Percentiles rank a stretch among this genome's conserved stretches.
These are phyloP conservation scores for Trametes meyenii DNA, from an alignment of 768 basidiomycete species.

Conservation along the genomic window DNA sequence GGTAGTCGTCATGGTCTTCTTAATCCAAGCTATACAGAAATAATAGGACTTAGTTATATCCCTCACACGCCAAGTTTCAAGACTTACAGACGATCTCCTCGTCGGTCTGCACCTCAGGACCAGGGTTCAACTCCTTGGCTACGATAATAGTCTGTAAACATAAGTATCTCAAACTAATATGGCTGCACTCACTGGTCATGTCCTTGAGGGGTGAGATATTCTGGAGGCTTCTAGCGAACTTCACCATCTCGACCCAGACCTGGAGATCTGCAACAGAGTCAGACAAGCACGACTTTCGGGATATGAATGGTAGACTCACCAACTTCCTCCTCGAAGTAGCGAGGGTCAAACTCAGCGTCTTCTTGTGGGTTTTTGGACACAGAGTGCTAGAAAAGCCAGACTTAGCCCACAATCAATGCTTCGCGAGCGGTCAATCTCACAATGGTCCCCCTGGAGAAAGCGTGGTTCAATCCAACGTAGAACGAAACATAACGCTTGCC, in stretches of 20 bases:
- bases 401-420: neutral
- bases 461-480: constrained; percentile 42
- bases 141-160: neutral
- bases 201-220: constrained; percentile 31
- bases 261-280: constrained; percentile 30
- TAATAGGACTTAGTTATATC: neutral
- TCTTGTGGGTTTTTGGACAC: constrained; percentile 33
- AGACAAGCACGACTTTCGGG: neutral
- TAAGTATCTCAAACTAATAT: neutral
- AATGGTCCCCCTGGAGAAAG: constrained; percentile 52
- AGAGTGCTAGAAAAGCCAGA: constrained; percentile 31
- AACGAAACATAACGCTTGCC: constrained; percentile 49
- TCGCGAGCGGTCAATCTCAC: constrained; percentile 33
- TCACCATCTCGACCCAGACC: constrained; percentile 34
- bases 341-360: constrained; percentile 37
- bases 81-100: constrained; percentile 29
- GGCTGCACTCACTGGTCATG: constrained; percentile 25
- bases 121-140: constrained; percentile 37
- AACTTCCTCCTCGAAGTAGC: constrained; percentile 37
- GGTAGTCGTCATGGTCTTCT: constrained; percentile 25
- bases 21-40: constrained; percentile 27
- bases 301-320: constrained; percentile 17
- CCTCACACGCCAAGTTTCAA: neutral
- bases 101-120: constrained; percentile 33
- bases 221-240: constrained; percentile 32